A percentile compares a stretch with the other conserved stretches of the same genome.
These are phyloP conservation scores for Aeschynomene evenia DNA, from an alignment of 306 rosid genomes.

Conservation along the genomic window DNA sequence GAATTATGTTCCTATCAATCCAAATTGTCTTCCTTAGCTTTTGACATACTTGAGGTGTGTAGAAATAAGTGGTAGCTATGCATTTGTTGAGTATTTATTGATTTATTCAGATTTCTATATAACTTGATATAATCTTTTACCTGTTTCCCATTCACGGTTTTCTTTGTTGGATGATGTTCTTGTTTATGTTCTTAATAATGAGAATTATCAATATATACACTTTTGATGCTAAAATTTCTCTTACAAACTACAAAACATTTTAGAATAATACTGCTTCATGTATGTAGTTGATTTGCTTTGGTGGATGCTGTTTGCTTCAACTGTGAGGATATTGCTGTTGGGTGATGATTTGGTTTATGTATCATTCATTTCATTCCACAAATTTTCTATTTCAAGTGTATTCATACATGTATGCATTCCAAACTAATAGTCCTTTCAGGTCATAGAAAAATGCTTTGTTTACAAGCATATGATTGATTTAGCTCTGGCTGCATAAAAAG, in stretches of 20 bases:
- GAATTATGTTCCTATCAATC: neutral
- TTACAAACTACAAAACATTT: neutral
- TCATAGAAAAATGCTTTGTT: neutral
- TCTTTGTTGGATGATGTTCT: slow-evolving; percentile 13
- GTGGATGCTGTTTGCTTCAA: slow-evolving; percentile 13
- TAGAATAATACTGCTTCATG: neutral
- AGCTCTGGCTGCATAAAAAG: neutral
- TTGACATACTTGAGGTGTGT: slow-evolving; percentile 16
- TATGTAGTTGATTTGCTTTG: neutral
- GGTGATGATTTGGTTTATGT: slow-evolving; percentile 7
- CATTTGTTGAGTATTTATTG: slow-evolving; percentile 1
- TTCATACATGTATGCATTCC: neutral
- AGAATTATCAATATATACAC: neutral
- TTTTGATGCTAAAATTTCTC: slow-evolving; percentile 4
- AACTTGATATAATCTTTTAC: neutral
- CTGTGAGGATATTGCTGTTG: neutral
- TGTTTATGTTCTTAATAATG: neutral
- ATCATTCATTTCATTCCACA: neutral
- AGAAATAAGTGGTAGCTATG: slow-evolving; percentile 2
- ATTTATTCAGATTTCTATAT: neutral
- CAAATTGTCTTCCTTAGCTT: slow-evolving; percentile 9
- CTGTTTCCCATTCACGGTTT: slow-evolving; percentile 7
- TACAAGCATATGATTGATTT: slow-evolving; percentile 19
- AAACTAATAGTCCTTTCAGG: slow-evolving; percentile 1
- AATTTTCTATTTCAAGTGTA: too few relatives aligned